Evolutionary conservation across 176 grass and related monocot genomes (phyloP).

Genomic region (Rhynchospora breviuscula): DNA sequence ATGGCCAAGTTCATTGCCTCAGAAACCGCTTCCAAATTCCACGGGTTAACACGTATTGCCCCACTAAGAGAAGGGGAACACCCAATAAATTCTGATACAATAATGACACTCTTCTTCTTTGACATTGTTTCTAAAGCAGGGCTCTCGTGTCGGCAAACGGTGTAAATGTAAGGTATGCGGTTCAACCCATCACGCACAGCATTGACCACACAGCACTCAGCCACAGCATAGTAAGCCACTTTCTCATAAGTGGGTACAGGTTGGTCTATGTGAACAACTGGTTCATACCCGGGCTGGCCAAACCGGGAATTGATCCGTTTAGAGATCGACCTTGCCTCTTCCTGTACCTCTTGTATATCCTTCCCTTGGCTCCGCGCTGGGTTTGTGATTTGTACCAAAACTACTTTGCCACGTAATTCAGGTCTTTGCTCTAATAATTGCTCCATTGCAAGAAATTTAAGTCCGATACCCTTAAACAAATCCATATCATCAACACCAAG

Average conservation of each 20-base stretch:
- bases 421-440: slow-evolving; percentile 63
- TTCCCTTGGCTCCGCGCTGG: slow-evolving; percentile 78
- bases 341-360: slow-evolving; percentile 77
- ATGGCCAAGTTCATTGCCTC: slow-evolving; percentile 74
- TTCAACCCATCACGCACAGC: slow-evolving; percentile 89
- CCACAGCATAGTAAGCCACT: slow-evolving; percentile 67
- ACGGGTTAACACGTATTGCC: slow-evolving; percentile 80
- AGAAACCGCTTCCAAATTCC: slow-evolving; percentile 72
- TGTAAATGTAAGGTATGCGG: slow-evolving; percentile 88
- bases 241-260: slow-evolving; percentile 51
- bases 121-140: slow-evolving; percentile 35
- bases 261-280: slow-evolving; percentile 52
- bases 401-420: slow-evolving; percentile 46
- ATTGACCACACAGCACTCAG: slow-evolving; percentile 81
- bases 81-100: slow-evolving; percentile 84
- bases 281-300: slow-evolving; percentile 65
- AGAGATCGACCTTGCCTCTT: slow-evolving; percentile 58
- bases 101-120: slow-evolving; percentile 60
- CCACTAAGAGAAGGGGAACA: slow-evolving; percentile 91
- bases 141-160: slow-evolving; percentile 71
- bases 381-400: slow-evolving; percentile 86
- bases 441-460: slow-evolving; percentile 94
- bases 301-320: slow-evolving; percentile 65
- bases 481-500: slow-evolving; percentile 90
- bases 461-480: slow-evolving; percentile 87